Percentiles rank a stretch among this genome's conserved stretches.
Conservation (phyloP, 192 early-diverging fungal species). For the Podila epigama region DNA sequence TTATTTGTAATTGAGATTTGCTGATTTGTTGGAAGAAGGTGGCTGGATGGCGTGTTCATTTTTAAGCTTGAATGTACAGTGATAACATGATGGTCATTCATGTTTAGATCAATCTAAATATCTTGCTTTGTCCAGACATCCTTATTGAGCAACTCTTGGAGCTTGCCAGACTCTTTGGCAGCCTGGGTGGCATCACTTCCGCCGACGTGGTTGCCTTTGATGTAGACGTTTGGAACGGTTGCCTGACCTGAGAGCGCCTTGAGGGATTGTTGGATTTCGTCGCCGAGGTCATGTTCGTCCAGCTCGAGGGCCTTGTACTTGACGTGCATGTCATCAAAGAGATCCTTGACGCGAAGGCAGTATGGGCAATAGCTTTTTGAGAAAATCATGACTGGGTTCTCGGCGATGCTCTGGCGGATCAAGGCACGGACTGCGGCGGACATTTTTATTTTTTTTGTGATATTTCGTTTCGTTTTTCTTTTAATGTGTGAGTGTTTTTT, state of each 20-base stretch:
- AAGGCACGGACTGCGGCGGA: constrained; percentile 13
- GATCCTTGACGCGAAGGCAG: constrained; percentile 62
- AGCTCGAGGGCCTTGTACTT: constrained; percentile 67
- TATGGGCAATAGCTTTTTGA: constrained; percentile 78
- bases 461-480: no score
- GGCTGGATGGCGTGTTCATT: no score
- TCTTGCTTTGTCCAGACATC: constrained; percentile 30
- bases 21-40: no score
- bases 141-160: constrained; percentile 57
- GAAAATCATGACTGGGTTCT: constrained; percentile 66
- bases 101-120: no score
- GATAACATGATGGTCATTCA: no score
- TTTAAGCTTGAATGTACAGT: no score
- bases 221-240: constrained; percentile 77
- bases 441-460: not conserved
- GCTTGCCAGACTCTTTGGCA: constrained; percentile 53
- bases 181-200: constrained; percentile 64
- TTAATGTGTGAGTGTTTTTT: no score
- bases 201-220: constrained; percentile 71
- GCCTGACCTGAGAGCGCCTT: constrained; percentile 59
- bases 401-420: constrained; percentile 20
- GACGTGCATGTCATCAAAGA: constrained; percentile 59
- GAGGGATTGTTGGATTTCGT: constrained; percentile 63
- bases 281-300: constrained; percentile 59
- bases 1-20: no score